phyloP scores from a whole-genome alignment of 2,329 filamentous ascomycete species.

The Scopulariopsis brevicaulis region DNA sequence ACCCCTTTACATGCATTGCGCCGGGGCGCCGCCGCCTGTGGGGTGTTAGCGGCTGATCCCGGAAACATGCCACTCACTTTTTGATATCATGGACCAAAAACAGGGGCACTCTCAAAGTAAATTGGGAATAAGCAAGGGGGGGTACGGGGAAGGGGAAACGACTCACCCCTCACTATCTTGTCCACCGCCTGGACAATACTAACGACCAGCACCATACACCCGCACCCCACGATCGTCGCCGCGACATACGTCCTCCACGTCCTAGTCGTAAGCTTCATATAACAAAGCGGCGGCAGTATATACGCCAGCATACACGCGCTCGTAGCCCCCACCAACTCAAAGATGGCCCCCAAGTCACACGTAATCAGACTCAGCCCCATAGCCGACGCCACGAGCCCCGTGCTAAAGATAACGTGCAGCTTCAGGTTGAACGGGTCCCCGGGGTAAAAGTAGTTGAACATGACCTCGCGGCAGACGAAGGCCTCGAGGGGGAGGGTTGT shows the following conservation, averaged over 20 bases:
- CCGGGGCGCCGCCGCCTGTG: conserved; percentile 1
- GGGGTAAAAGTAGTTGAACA: conserved; percentile 71
- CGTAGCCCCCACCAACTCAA: conserved; percentile 92
- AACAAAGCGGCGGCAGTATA: conserved; percentile 89
- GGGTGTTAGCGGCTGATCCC: background rate
- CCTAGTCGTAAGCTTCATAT: conserved; percentile 77
- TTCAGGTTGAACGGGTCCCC: conserved; percentile 67
- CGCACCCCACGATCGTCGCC: conserved; percentile 65
- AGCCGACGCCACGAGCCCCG: conserved; percentile 66
- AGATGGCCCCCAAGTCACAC: conserved; percentile 87
- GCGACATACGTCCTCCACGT: conserved; percentile 65
- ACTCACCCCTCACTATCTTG: conserved; percentile 50
- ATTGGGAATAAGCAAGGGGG: background rate
- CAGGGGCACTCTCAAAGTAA: too few species aligned
- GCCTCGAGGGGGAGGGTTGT: conserved; percentile 93
- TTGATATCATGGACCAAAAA: too few species aligned
- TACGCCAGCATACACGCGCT: conserved; percentile 91
- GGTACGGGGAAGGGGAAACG: background rate
- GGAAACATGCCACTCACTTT: background rate
- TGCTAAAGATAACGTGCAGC: conserved; percentile 79
- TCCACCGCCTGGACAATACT: conserved; percentile 61
- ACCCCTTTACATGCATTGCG: conserved; percentile 4
- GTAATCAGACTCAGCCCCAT: conserved; percentile 72
- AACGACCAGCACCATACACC: conserved; percentile 68
- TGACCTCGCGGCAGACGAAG: conserved; percentile 94